Evolutionary conservation across 179 eudicot species (phyloP), one percentile per base, ranked within the genome.

Genomic region (Beta macrorhiza): DNA sequence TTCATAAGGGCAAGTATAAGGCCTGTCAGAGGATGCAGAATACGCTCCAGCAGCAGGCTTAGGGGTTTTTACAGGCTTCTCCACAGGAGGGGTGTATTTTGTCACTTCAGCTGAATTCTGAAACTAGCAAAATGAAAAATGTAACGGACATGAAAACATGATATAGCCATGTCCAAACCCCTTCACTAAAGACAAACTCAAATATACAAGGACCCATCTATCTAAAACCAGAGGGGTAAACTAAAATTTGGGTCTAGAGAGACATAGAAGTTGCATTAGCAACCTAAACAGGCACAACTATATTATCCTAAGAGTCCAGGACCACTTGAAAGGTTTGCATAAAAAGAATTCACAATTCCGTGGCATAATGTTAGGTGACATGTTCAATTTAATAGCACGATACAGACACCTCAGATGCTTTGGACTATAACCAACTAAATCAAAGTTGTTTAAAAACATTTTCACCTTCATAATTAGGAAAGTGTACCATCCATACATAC

Each of bases 1-100:
- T 85, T 92, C 94, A 44, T 93, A 96, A 0, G 97, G 99, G 77
- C 99, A 96, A 12, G 86, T 83, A 78, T 89, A 91, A 14, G 98
- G 98, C 51, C 99, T 89, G 55, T 94, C 94, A 2, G 92, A 85
- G 55, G 98, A 87, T 67, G 91, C 87, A 20, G 96, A 87, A 74
- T 90, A 85, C 55, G 91, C 57, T 25, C 71, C 78, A 3, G 88
- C 42, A 56, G 92, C 20, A 19, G 90, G 83, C 78, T 89, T 94
- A 1, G 92, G 79, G 58, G 93, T 83, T 86, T 90, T 96, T 7
- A 87, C 61, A 3, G 91, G 91, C 82, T 96, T 96, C 86, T 96
- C 98, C 5, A 83, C 79, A 9, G 98, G 93, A 1, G 89, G 91
- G 29, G 86, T 79, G 68, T 91, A 91, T 82, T 89, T 96, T 16